These are phyloP conservation scores for Beta corolliflora DNA, from an alignment of 179 eudicot species.

Conservation along the genomic window DNA sequence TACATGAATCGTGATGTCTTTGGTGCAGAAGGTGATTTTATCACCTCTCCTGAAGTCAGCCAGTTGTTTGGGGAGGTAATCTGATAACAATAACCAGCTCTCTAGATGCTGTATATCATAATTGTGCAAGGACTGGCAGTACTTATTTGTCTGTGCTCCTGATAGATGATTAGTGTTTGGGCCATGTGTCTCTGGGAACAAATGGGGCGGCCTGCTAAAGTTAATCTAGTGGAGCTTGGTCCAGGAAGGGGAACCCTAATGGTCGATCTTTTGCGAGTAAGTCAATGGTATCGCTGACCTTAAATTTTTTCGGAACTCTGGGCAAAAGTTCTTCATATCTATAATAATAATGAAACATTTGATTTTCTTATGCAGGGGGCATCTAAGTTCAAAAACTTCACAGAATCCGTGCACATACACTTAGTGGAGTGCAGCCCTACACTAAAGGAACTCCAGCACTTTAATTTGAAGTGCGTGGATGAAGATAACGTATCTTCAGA, in stretches of 20 bases:
- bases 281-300: conserved; percentile 16
- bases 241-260: conserved; percentile 98
- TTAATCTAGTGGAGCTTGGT: conserved; percentile 90
- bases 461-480: conserved; percentile 65
- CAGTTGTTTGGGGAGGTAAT: conserved; percentile 99
- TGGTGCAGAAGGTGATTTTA: conserved; percentile 92
- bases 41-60: conserved; percentile 99
- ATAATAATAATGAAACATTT: neutral
- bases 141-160: neutral
- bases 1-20: conserved; percentile 96
- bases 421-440: conserved; percentile 96
- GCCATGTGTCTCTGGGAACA: conserved; percentile 96
- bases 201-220: conserved; percentile 81
- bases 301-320: neutral
- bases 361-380: conserved; percentile 58
- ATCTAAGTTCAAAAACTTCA: conserved; percentile 72
- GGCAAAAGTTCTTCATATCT: neutral
- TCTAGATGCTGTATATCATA: neutral
- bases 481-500: conserved; percentile 35
- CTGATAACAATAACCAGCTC: conserved; percentile 8
- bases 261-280: conserved; percentile 92
- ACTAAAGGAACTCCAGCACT: conserved; percentile 65
- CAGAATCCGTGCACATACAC: conserved; percentile 69
- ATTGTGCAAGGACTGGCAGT: conserved; percentile 1
- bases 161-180: conserved; percentile 97